phyloP scores from a whole-genome alignment of 169 alveolate species.

The Babesia divergens region DNA sequence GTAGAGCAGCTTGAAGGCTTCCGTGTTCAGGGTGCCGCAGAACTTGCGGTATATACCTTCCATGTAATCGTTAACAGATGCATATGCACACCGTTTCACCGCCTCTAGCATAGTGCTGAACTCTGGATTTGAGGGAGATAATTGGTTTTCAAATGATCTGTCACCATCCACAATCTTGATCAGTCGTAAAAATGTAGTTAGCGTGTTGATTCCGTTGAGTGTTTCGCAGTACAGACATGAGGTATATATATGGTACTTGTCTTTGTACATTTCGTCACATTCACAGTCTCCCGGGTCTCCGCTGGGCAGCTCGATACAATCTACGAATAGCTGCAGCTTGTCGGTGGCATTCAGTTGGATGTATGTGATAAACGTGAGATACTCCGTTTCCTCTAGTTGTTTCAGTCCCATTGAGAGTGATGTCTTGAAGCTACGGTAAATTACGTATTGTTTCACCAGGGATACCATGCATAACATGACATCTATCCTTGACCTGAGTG shows the following conservation, averaged over 20 bases:
- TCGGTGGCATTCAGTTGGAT: conserved; percentile 47
- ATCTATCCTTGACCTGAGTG: background rate
- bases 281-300: conserved; percentile 11
- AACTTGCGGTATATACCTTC: conserved; percentile 20
- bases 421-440: background rate
- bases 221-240: conserved; percentile 47
- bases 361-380: conserved; percentile 17
- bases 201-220: background rate
- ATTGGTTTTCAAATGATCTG: background rate
- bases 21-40: background rate
- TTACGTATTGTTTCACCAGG: conserved; percentile 44
- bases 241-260: conserved; percentile 41
- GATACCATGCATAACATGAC: conserved; percentile 7
- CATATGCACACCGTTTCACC: conserved; percentile 13
- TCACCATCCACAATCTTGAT: background rate
- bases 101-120: conserved; percentile 13
- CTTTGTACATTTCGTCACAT: conserved; percentile 46
- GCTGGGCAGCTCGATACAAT: conserved; percentile 19
- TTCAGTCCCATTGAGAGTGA: background rate
- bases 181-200: conserved; percentile 18
- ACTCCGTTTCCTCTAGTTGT: background rate
- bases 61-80: conserved; percentile 34
- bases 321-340: conserved; percentile 39
- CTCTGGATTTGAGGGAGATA: background rate
- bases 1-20: conserved; percentile 29